These are phyloP conservation scores for Casuarina equisetifolia DNA, from an alignment of 306 rosid species.

Conservation along the genomic window DNA sequence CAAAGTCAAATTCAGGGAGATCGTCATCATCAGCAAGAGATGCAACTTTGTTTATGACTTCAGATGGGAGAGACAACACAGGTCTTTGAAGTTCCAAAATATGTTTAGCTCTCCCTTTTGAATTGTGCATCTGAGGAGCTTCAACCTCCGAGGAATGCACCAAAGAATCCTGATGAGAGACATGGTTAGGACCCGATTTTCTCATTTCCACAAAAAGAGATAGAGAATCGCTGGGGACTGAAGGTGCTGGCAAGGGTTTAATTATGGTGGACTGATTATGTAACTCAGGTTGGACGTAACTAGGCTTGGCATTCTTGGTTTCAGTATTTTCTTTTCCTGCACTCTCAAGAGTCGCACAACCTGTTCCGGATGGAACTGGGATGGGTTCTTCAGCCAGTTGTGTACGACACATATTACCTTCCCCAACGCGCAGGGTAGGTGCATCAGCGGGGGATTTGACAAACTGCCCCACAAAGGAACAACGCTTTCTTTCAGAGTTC, in stretches of 20 bases:
- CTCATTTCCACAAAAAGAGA: not conserved
- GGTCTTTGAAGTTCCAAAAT: conserved; percentile 7
- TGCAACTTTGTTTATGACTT: conserved; percentile 7
- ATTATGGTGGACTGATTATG: not conserved
- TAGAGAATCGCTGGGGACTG: conserved; percentile 5
- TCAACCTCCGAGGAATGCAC: conserved; percentile 10
- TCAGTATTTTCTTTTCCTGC: not conserved
- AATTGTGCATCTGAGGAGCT: conserved; percentile 10
- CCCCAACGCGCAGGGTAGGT: not conserved
- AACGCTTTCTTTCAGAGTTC: conserved; percentile 11
- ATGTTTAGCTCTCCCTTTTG: not conserved
- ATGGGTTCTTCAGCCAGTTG: conserved; percentile 9
- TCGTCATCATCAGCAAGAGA: conserved; percentile 15
- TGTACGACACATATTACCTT: not conserved
- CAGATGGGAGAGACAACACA: not conserved
- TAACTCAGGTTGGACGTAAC: not conserved
- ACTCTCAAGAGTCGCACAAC: conserved; percentile 3
- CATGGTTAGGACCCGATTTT: conserved; percentile 7
- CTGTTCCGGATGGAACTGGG: conserved; percentile 1
- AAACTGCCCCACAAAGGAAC: not conserved
- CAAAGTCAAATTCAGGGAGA: conserved; percentile 33
- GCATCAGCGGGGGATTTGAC: not conserved
- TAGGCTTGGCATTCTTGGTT: not conserved
- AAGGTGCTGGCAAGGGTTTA: not conserved
- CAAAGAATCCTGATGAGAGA: conserved; percentile 3